Conservation (phyloP, 202 grass and related monocot species). For the Zoysia matrella region DNA sequence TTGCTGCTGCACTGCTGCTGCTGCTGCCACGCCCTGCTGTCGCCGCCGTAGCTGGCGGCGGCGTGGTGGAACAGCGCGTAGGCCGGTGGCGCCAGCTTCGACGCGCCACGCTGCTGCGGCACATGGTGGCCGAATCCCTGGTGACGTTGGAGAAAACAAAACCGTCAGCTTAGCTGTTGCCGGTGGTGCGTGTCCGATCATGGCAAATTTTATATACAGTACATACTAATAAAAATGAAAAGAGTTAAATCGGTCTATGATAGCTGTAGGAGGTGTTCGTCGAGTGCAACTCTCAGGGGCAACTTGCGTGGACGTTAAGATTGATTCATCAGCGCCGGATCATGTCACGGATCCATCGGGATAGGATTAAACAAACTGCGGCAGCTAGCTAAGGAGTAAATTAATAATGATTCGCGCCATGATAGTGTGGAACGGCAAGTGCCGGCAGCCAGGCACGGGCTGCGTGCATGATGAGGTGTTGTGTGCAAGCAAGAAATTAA, state of each 20-base stretch:
- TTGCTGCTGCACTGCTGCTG: constrained; percentile 22
- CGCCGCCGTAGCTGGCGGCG: constrained; percentile 49
- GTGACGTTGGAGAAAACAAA: not conserved
- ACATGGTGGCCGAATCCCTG: constrained; percentile 60
- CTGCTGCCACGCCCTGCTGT: constrained; percentile 30
- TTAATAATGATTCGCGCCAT: not conserved
- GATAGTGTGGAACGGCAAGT: not conserved
- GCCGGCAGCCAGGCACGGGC: constrained; percentile 29
- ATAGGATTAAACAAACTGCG: not conserved
- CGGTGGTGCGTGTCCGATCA: not conserved
- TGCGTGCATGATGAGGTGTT: constrained; percentile 34
- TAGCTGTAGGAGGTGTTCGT: constrained; percentile 4
- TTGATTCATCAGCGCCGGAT: constrained; percentile 27
- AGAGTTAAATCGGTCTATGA: not conserved
- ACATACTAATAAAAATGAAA: not conserved
- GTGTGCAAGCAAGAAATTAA: constrained; percentile 43
- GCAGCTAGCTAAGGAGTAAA: not conserved
- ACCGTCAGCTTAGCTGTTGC: constrained; percentile 15
- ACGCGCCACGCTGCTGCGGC: constrained; percentile 30
- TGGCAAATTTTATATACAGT: not conserved
- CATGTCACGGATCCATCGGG: not conserved
- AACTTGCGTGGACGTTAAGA: constrained; percentile 53
- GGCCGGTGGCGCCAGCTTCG: constrained; percentile 57
- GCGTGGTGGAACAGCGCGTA: constrained; percentile 59
- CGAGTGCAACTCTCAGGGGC: not conserved